Evolutionary conservation across 1,284 basidiomycete genomes (phyloP).

Genomic region (Melampsora occidentalis): DNA sequence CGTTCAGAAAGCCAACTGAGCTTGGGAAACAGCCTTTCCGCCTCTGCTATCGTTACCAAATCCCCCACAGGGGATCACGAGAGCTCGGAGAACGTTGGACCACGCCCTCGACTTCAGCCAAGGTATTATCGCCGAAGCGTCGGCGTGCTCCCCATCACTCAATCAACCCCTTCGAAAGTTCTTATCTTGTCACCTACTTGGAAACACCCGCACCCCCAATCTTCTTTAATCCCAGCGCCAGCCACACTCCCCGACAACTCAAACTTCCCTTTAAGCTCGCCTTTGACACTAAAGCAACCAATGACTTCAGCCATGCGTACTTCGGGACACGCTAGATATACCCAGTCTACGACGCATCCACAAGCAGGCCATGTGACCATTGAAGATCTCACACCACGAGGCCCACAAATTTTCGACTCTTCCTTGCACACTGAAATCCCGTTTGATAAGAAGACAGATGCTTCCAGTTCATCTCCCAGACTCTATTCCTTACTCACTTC

Average conservation of each 20-base stretch:
- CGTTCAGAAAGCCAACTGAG: neutral
- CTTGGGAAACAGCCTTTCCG: conserved; percentile 2
- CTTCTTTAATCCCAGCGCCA: neutral
- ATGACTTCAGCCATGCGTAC: neutral
- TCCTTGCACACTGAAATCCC: neutral
- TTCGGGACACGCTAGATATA: neutral
- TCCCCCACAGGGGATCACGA: neutral
- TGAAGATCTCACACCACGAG: neutral
- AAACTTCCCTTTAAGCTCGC: neutral
- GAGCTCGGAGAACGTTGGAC: neutral
- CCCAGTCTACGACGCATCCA: neutral
- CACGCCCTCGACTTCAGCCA: neutral
- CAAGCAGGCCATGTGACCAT: neutral
- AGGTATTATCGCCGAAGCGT: conserved; percentile 4
- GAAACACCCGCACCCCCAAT: neutral
- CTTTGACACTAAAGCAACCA: neutral
- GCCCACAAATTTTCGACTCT: neutral
- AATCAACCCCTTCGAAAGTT: conserved; percentile 7
- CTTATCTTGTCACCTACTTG: neutral
- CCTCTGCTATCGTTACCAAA: neutral
- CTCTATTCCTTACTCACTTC: conserved; percentile 7
- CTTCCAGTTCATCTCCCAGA: neutral
- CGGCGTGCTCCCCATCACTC: neutral
- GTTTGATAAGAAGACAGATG: neutral
- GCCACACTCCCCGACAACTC: neutral